Percentiles rank a stretch among this genome's conserved stretches.
Evolutionary conservation across 2,329 filamentous ascomycete genomes (phyloP).

Genomic region (Exserohilum turcica): DNA sequence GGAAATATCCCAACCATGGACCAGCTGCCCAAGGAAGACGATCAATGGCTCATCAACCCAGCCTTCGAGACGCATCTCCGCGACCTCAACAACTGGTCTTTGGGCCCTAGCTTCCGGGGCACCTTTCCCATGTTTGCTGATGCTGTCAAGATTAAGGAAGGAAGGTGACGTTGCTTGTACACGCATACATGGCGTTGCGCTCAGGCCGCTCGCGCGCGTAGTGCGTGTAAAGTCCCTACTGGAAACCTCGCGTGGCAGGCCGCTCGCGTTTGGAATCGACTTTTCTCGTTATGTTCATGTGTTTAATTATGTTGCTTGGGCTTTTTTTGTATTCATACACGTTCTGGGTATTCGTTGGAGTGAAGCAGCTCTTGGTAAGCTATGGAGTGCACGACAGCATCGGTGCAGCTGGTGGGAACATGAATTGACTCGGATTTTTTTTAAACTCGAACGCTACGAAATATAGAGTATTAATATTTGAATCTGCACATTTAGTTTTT

Average conservation of each 20-base stretch:
- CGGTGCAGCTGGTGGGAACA: too few relatives aligned
- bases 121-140: slow-evolving; percentile 63
- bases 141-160: slow-evolving; percentile 42
- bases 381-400: background rate
- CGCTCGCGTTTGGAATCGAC: slow-evolving; percentile 4
- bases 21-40: slow-evolving; percentile 42
- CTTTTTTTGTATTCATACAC: slow-evolving; percentile 12
- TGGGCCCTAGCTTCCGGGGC: slow-evolving; percentile 71
- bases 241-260: too few relatives aligned
- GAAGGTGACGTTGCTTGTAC: slow-evolving; percentile 22
- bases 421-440: too few relatives aligned
- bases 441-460: too few relatives aligned
- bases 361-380: background rate
- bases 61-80: slow-evolving; percentile 82
- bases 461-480: too few relatives aligned
- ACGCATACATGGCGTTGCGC: slow-evolving; percentile 7
- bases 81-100: slow-evolving; percentile 78
- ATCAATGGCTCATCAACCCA: slow-evolving; percentile 80
- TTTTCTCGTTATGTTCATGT: slow-evolving; percentile 11
- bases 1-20: slow-evolving; percentile 14
- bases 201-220: slow-evolving; percentile 1
- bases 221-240: too few relatives aligned
- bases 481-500: too few relatives aligned
- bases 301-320: background rate
- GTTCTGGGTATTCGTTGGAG: slow-evolving; percentile 5